Conservation (phyloP, 352 stramenopile genomes). For the Phytophthora constricta region DNA sequence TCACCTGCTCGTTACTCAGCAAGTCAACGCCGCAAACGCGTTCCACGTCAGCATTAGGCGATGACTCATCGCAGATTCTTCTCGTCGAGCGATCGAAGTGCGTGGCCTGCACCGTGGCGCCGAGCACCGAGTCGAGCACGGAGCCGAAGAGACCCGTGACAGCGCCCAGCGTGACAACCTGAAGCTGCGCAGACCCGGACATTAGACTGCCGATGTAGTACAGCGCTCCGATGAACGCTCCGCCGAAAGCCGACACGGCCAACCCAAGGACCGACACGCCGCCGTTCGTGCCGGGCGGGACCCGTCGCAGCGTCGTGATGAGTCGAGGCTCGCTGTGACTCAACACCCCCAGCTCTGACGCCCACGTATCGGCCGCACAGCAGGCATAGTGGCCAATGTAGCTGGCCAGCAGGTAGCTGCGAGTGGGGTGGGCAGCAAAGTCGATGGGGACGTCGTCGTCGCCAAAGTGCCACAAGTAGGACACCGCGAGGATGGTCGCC, state of each 20-base stretch:
- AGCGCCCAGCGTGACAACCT: conserved; percentile 64
- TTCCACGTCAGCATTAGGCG: conserved; percentile 15
- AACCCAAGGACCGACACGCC: conserved; percentile 90
- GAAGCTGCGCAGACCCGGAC: conserved; percentile 47
- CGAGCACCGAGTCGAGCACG: conserved; percentile 84
- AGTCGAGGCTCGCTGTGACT: conserved; percentile 77
- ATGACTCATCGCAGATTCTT: conserved; percentile 64
- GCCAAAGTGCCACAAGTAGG: conserved; percentile 44
- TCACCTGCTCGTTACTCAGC: conserved; percentile 80
- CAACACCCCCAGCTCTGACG: conserved; percentile 95
- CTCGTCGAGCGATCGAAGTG: conserved; percentile 64
- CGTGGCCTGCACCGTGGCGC: conserved; percentile 82
- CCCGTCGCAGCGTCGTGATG: conserved; percentile 80
- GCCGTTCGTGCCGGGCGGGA: conserved; percentile 95
- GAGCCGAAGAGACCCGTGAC: conserved; percentile 74
- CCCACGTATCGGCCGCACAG: conserved; percentile 94
- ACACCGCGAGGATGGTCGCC: conserved; percentile 70
- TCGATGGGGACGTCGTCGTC: conserved; percentile 52
- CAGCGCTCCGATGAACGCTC: conserved; percentile 87
- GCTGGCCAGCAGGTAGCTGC: conserved; percentile 65
- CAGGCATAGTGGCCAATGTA: conserved; percentile 95
- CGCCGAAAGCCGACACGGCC: conserved; percentile 82
- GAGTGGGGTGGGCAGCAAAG: conserved; percentile 36
- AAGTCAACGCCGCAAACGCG: conserved; percentile 43
- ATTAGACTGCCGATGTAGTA: conserved; percentile 56